Percentiles rank a stretch among this genome's conserved stretches.
These are phyloP conservation scores for Lasiodiplodia theobromae DNA, from an alignment of 2,329 filamentous ascomycete species.

Conservation along the genomic window DNA sequence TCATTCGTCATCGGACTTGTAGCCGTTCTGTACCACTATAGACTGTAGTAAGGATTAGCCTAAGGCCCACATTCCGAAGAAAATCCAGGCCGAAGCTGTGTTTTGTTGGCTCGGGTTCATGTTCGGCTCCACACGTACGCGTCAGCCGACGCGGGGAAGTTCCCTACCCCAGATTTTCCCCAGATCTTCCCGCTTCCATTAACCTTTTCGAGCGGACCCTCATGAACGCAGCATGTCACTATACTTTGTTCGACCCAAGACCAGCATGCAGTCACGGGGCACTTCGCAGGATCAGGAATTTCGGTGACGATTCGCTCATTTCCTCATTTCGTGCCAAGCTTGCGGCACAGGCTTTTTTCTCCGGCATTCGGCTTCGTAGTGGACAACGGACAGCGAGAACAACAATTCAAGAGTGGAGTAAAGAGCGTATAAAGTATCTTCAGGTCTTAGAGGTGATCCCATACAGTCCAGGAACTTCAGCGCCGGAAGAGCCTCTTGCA, in stretches of 20 bases:
- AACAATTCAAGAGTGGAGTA: background rate
- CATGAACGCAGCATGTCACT: background rate
- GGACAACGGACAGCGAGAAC: background rate
- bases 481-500: background rate
- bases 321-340: background rate
- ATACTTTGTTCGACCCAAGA: background rate
- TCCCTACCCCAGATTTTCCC: constrained; percentile 22
- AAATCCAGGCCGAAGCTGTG: background rate
- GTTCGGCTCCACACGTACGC: constrained; percentile 24
- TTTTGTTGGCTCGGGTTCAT: background rate
- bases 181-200: background rate
- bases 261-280: background rate
- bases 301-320: constrained; percentile 5
- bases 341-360: background rate
- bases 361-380: background rate
- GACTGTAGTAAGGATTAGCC: background rate
- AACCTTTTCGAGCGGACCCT: background rate
- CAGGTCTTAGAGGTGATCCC: background rate
- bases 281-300: background rate
- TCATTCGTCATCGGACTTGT: too few species aligned
- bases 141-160: constrained; percentile 14
- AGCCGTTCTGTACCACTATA: too few species aligned
- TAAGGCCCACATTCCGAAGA: background rate
- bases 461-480: background rate
- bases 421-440: background rate